phyloP scores from a whole-genome alignment of 108 stramenopile species.

The Aurantiochytrium sp. region DNA sequence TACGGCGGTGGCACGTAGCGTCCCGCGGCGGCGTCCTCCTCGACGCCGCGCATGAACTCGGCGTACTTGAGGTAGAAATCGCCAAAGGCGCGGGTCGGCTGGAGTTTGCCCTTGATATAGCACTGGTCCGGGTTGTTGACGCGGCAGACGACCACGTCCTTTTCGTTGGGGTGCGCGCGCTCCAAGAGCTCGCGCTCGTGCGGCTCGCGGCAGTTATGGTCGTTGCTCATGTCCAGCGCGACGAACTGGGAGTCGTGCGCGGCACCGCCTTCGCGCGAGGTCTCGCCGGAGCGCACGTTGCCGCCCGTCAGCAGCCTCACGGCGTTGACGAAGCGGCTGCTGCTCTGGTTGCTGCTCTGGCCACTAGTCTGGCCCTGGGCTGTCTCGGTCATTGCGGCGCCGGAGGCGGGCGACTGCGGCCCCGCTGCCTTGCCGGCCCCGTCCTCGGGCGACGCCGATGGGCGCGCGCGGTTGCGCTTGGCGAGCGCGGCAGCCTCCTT shows the following conservation, averaged over 20 bases:
- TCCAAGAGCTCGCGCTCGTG: conserved; percentile 45
- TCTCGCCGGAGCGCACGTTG: not conserved
- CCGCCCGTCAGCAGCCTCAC: conserved; percentile 34
- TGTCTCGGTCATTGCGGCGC: too few species aligned
- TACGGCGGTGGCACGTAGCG: conserved; percentile 55
- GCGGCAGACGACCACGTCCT: conserved; percentile 55
- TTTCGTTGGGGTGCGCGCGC: conserved; percentile 53
- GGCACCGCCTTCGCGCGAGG: not conserved
- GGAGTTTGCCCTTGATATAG: conserved; percentile 62
- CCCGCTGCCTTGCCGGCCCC: too few species aligned
- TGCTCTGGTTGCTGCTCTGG: not conserved
- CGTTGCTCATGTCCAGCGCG: conserved; percentile 50
- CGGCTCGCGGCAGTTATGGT: conserved; percentile 58
- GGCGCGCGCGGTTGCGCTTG: not conserved
- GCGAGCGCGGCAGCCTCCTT: not conserved
- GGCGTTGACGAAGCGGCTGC: not conserved
- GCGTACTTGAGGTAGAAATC: conserved; percentile 63
- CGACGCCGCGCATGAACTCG: conserved; percentile 58
- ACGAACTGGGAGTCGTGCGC: not conserved
- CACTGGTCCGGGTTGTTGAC: conserved; percentile 36
- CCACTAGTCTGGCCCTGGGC: not conserved
- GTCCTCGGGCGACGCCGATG: too few species aligned
- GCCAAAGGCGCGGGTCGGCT: conserved; percentile 58
- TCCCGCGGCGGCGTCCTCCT: conserved; percentile 46
- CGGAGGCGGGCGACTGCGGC: too few species aligned